A percentile compares a stretch with the other conserved stretches of the same genome.
Conservation (phyloP, 345 rosid genomes). For the Eucalyptus dawsonii region DNA sequence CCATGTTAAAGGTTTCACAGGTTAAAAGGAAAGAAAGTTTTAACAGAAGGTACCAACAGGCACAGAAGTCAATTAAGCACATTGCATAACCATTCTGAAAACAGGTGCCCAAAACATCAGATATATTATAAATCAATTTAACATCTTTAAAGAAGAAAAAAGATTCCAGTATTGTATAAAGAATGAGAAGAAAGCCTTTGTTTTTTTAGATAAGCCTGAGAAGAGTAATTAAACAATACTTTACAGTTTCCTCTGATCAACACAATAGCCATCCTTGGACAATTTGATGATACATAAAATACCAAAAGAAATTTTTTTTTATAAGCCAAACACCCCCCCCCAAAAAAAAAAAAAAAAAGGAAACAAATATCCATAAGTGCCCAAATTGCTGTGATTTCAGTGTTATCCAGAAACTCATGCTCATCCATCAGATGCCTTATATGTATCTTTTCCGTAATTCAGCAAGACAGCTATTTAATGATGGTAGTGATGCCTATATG, state of each 20-base stretch:
- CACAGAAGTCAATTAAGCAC: too few relatives aligned
- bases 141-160: neutral
- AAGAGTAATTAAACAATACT: neutral
- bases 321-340: neutral
- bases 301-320: neutral
- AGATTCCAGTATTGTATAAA: neutral
- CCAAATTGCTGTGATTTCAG: neutral
- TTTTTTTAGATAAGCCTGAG: neutral
- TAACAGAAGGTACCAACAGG: too few relatives aligned
- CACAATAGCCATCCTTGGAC: neutral
- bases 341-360: neutral
- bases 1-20: too few relatives aligned
- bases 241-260: neutral
- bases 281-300: neutral
- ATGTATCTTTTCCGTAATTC: neutral
- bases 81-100: too few relatives aligned
- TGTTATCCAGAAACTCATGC: neutral
- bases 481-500: neutral
- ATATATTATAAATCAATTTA: neutral
- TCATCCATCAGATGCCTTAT: neutral
- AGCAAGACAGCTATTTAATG: neutral
- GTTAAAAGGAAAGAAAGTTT: too few relatives aligned
- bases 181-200: neutral
- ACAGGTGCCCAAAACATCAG: too few relatives aligned
- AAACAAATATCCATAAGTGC: neutral